Evolutionary conservation across 225 moss, liverwort and hornwort genomes (phyloP).

Genomic region (Neckera pumila): DNA sequence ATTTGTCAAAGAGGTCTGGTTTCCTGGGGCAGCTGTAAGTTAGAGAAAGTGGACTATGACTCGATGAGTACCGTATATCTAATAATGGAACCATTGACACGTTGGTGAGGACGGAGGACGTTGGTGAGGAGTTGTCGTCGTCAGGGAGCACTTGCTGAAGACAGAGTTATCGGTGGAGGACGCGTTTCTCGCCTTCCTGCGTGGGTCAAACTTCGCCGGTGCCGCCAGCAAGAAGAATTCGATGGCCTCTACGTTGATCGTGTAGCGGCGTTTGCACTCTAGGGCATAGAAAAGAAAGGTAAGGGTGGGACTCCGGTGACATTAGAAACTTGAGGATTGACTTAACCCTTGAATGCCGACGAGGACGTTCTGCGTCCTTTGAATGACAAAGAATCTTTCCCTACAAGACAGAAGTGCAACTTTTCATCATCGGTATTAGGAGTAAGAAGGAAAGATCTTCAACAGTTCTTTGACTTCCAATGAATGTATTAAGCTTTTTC

Average conservation of each 20-base stretch:
- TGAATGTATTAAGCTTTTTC: too few relatives aligned
- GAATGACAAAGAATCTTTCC: too few relatives aligned
- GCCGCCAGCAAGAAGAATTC: background rate
- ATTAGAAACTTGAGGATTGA: background rate
- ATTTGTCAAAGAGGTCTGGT: background rate
- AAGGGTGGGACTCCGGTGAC: background rate
- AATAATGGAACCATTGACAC: background rate
- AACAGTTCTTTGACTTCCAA: too few relatives aligned
- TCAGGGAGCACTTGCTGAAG: background rate
- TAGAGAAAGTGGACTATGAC: background rate
- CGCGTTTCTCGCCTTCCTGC: background rate
- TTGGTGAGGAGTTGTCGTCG: background rate
- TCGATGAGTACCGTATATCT: background rate
- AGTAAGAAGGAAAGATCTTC: too few relatives aligned
- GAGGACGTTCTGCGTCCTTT: too few relatives aligned
- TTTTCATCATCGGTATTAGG: too few relatives aligned
- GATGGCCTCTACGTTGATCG: background rate
- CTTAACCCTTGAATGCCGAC: background rate
- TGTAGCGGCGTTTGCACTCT: background rate
- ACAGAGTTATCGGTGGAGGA: background rate
- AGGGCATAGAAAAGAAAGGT: background rate
- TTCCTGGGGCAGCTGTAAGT: background rate
- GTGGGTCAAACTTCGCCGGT: background rate
- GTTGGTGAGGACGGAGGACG: background rate
- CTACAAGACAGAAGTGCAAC: too few relatives aligned